Conservation (phyloP, 768 basidiomycete genomes). For the Grammothele lineata region DNA sequence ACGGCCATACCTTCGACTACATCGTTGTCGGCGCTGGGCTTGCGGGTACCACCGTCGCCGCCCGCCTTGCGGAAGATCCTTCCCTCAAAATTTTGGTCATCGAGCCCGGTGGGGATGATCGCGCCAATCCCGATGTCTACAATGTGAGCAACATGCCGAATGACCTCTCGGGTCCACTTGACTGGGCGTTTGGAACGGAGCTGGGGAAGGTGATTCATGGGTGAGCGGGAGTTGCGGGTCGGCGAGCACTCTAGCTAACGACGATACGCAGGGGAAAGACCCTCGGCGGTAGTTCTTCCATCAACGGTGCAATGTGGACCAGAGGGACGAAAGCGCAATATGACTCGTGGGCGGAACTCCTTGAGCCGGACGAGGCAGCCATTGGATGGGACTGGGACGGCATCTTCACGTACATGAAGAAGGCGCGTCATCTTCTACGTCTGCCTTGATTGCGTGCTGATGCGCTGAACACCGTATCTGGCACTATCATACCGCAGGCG, state of each 20-base stretch:
- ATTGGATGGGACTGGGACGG: constrained; percentile 22
- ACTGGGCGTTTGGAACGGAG: constrained; percentile 14
- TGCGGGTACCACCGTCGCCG: constrained; percentile 7
- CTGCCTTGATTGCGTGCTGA: too few species aligned
- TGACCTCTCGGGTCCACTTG: constrained; percentile 38
- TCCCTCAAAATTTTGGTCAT: constrained; percentile 5
- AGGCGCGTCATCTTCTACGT: constrained; percentile 4
- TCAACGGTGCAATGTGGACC: constrained; percentile 1
- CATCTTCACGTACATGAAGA: constrained; percentile 20
- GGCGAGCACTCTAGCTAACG: too few species aligned
- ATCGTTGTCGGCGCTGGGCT: constrained; percentile 11
- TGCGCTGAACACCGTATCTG: too few species aligned
- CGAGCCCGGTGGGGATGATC: constrained; percentile 32
- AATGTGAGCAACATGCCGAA: constrained; percentile 43
- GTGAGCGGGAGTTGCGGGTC: constrained; percentile 31
- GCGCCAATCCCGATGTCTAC: constrained; percentile 39
- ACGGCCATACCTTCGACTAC: constrained; percentile 11
- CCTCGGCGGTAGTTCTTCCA: constrained; percentile 29
- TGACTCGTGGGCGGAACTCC: constrained; percentile 15
- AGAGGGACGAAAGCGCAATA: neutral
- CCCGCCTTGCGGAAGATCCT: constrained; percentile 10
- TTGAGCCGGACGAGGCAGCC: neutral
- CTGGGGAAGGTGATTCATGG: constrained; percentile 17
- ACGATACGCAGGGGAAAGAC: constrained; percentile 40
- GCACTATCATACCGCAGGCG: too few species aligned